Base-by-base conservation (phyloP, 1,139 yeast genomes). In the Sugiyamaella castrensis region DNA sequence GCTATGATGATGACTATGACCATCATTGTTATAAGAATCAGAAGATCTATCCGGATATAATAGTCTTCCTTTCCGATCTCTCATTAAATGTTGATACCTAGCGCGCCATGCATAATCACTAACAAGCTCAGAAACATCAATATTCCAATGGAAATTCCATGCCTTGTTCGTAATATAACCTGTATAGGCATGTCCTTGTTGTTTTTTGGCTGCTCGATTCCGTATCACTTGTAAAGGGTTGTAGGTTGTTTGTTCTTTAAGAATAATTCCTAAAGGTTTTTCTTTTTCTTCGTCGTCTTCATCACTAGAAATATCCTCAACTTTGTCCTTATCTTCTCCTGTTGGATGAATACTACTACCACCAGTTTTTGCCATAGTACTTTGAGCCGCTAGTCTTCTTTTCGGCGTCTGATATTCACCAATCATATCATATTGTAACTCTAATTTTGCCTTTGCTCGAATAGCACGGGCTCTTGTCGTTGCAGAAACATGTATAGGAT, bases 151-250 rank as follows among this genome's bases (percentile, higher is more conserved):
- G 29, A 71, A 58, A 15, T 62, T 64, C 46, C 47, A 29, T 1
- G 40, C 27, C 29, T 45, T 30, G 30, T 10, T 43, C 6, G 39
- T 33, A 26, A 52, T 40, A 34, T 46, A 46, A 24, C 37, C 36
- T 5, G 40, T 33, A 29, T 38, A 50, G 7, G 46, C 49, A n/a
- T 41, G 43, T 16, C 53, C 51, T 37, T 44, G 48, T 35, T 43
- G 44, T 32, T 48, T 50, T 36, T 50, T 49, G 10, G 41, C 9
- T 51, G 74, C 72, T 48, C 96, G 71, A 64, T 88, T 85, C 53
- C 97, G 70, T 33, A 88, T 79, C 15, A 82, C 76, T 63, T 87
- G 96, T 40, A 88, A 69, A 1, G 96, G 96, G 62, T 88, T 88
- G 67, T 84, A 88, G 15, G 52, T 46, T 7, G 40, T 29, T 31